These are phyloP conservation scores for Boechera stricta DNA, from an alignment of 345 rosid species.

Conservation along the genomic window DNA sequence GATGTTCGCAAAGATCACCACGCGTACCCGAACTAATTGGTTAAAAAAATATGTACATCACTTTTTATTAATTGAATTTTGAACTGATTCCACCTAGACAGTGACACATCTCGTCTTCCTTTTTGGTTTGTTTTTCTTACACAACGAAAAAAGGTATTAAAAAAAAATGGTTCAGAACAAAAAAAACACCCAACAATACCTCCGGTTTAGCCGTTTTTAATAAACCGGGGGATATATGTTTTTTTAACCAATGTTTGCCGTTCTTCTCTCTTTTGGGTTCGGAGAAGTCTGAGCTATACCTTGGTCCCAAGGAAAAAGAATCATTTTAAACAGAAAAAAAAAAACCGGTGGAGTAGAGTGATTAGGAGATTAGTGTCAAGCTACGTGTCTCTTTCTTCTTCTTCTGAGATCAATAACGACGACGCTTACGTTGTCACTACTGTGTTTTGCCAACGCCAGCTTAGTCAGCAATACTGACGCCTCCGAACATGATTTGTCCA, in stretches of 20 bases:
- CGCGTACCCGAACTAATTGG: constrained; percentile 33
- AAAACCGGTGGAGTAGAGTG: constrained; percentile 22
- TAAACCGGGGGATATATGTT: neutral
- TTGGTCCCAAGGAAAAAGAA: constrained; percentile 35
- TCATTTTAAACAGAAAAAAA: neutral
- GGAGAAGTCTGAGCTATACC: constrained; percentile 25
- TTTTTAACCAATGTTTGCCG: neutral
- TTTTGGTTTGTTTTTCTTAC: constrained; percentile 14
- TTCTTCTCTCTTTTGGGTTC: constrained; percentile 10
- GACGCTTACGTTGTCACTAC: constrained; percentile 84
- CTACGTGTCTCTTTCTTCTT: constrained; percentile 39
- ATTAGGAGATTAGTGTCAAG: constrained; percentile 31
- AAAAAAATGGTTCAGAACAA: constrained; percentile 13
- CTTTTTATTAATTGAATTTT: constrained; percentile 27
- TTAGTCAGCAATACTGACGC: constrained; percentile 83
- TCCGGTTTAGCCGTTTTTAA: neutral
- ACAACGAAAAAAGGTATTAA: constrained; percentile 3
- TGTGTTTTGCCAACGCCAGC: constrained; percentile 77
- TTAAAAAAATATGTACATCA: constrained; percentile 23
- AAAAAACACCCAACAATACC: constrained; percentile 2
- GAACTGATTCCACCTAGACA: constrained; percentile 34
- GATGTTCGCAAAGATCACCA: constrained; percentile 24
- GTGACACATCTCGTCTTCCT: constrained; percentile 26
- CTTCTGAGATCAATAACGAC: constrained; percentile 78
- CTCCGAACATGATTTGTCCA: constrained; percentile 73